A percentile compares a stretch with the other conserved stretches of the same genome.
phyloP scores from a whole-genome alignment of 2,329 filamentous ascomycete species.

The Colletotrichum spaethianum region DNA sequence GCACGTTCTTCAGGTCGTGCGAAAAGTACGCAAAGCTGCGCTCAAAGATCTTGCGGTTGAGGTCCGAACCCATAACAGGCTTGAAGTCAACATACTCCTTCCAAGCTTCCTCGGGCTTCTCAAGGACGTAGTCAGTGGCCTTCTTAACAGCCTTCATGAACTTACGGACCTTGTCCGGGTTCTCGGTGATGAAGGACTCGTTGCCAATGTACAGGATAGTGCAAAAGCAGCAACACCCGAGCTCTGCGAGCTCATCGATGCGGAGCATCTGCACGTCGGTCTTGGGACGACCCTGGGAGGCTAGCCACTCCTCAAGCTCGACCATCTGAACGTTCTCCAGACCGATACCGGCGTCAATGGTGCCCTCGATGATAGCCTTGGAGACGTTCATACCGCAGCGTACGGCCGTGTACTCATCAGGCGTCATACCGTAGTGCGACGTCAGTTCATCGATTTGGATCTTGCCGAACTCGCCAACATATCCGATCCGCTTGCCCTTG shows the following conservation, averaged over 20 bases:
- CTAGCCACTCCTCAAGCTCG: conserved; percentile 83
- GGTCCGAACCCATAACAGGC: conserved; percentile 75
- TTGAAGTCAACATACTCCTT: conserved; percentile 80
- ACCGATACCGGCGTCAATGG: conserved; percentile 82
- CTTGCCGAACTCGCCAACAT: conserved; percentile 86
- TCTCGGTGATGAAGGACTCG: conserved; percentile 75
- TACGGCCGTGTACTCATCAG: conserved; percentile 81
- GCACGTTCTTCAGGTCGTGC: conserved; percentile 80
- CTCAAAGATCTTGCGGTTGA: conserved; percentile 86
- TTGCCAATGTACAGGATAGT: conserved; percentile 86
- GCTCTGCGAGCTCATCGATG: conserved; percentile 84
- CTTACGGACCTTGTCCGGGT: conserved; percentile 75
- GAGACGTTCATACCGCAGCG: conserved; percentile 87
- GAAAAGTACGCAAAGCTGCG: conserved; percentile 84
- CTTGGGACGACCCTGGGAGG: conserved; percentile 71
- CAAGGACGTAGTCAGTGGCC: conserved; percentile 80
- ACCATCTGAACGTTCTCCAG: conserved; percentile 90
- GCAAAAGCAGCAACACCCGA: conserved; percentile 89
- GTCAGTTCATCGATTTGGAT: conserved; percentile 88
- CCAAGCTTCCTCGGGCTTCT: conserved; percentile 74
- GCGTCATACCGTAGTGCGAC: conserved; percentile 81
- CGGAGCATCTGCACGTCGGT: conserved; percentile 84
- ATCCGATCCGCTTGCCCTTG: conserved; percentile 83
- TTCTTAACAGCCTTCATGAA: conserved; percentile 83
- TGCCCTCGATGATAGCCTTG: conserved; percentile 80